Conservation (phyloP, 805 yeast species). For the Saccharomycopsis selenospora region DNA sequence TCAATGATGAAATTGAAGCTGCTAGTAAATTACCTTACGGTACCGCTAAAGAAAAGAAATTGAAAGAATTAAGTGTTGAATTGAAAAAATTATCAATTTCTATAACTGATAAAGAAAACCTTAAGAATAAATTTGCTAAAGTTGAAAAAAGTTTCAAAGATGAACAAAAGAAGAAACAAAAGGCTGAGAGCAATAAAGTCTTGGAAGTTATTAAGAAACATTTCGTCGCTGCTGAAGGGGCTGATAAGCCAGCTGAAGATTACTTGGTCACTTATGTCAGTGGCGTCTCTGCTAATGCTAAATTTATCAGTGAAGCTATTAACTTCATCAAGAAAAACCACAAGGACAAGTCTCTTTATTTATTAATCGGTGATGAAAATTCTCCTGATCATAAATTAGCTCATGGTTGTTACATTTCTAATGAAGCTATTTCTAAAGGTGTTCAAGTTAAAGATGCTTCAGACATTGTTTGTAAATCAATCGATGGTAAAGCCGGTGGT, state of each 20-base stretch:
- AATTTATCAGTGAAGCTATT: slow-evolving; percentile 90
- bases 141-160: slow-evolving; percentile 86
- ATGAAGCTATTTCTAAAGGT: slow-evolving; percentile 60
- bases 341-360: slow-evolving; percentile 67
- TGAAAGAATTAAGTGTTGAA: slow-evolving; percentile 78
- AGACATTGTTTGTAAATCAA: slow-evolving; percentile 53
- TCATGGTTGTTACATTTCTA: slow-evolving; percentile 87
- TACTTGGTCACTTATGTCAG: slow-evolving; percentile 58
- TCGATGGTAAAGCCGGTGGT: slow-evolving; percentile 99
- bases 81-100: slow-evolving; percentile 80
- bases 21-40: slow-evolving; percentile 64
- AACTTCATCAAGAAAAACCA: slow-evolving; percentile 71
- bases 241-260: slow-evolving; percentile 40
- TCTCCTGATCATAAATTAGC: slow-evolving; percentile 65
- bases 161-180: slow-evolving; percentile 78
- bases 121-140: slow-evolving; percentile 65
- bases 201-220: slow-evolving; percentile 67
- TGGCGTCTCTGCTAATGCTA: slow-evolving; percentile 73
- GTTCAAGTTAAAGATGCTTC: slow-evolving; percentile 74
- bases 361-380: slow-evolving; percentile 60
- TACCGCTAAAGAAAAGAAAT: slow-evolving; percentile 66
- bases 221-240: slow-evolving; percentile 34
- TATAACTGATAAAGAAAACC: slow-evolving; percentile 66
- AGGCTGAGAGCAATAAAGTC: slow-evolving; percentile 78
- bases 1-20: slow-evolving; percentile 49